Evolutionary conservation across 768 basidiomycete genomes (phyloP).

Genomic region (Suillus americanus): DNA sequence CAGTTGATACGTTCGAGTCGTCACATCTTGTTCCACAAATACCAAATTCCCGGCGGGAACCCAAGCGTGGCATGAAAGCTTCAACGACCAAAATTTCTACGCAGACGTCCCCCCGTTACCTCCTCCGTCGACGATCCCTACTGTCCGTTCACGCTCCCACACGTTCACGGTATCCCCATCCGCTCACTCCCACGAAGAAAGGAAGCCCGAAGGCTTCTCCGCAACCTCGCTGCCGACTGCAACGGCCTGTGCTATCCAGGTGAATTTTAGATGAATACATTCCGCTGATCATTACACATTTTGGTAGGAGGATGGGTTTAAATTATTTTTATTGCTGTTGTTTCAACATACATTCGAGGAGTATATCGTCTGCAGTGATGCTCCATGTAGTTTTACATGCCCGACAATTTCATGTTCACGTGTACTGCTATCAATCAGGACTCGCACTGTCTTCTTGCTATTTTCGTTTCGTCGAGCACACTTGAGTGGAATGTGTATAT

Average conservation of each 20-base stretch:
- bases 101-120: slow-evolving; percentile 18
- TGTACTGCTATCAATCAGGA: background rate
- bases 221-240: slow-evolving; percentile 10
- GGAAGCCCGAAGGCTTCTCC: slow-evolving; percentile 14
- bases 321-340: slow-evolving; percentile 35
- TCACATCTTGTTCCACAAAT: slow-evolving; percentile 8
- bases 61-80: background rate
- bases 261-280: background rate
- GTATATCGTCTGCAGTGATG: background rate
- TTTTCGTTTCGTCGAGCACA: background rate
- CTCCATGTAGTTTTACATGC: slow-evolving; percentile 4
- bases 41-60: background rate
- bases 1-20: slow-evolving; percentile 6
- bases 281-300: background rate
- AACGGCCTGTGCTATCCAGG: slow-evolving; percentile 2
- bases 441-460: background rate
- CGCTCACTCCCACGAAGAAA: slow-evolving; percentile 14
- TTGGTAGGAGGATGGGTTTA: slow-evolving; percentile 2
- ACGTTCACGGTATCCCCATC: slow-evolving; percentile 20
- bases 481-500: background rate
- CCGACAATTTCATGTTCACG: background rate
- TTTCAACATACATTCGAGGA: slow-evolving; percentile 13
- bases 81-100: background rate
- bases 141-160: slow-evolving; percentile 14
- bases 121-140: slow-evolving; percentile 29